A percentile compares a stretch with the other conserved stretches of the same genome.
Evolutionary conservation across 345 rosid species (phyloP).

Genomic region (Hirschfeldia incana): DNA sequence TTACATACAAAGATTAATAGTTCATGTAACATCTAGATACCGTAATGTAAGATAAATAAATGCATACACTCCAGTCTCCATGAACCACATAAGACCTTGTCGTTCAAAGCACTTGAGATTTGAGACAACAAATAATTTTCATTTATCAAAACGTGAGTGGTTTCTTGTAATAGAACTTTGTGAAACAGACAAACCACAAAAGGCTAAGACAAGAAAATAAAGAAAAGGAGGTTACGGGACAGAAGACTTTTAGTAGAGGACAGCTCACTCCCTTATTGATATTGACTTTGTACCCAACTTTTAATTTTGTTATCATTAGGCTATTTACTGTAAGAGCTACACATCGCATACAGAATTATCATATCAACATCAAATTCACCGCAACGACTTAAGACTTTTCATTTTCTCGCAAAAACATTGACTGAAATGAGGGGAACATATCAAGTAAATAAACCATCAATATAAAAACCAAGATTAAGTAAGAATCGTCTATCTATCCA

Average conservation of each 20-base stretch:
- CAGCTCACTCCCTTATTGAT: conserved; percentile 40
- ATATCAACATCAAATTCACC: conserved; percentile 23
- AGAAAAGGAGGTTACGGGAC: conserved; percentile 11
- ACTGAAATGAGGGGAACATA: not conserved
- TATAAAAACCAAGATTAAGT: not conserved
- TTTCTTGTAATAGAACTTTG: conserved; percentile 18
- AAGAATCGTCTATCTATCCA: not conserved
- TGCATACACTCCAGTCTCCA: not conserved
- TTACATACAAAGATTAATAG: not conserved
- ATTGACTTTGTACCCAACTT: conserved; percentile 37
- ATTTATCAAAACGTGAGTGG: conserved; percentile 14
- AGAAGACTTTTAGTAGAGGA: conserved; percentile 34
- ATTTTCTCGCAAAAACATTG: conserved; percentile 10
- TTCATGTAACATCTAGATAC: not conserved
- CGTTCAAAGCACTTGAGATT: not conserved
- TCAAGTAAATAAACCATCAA: not conserved
- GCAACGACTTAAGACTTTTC: conserved; percentile 12
- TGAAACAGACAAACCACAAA: conserved; percentile 36
- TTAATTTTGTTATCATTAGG: conserved; percentile 18
- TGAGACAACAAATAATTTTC: conserved; percentile 2
- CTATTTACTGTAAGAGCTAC: not conserved
- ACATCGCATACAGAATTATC: conserved; percentile 14
- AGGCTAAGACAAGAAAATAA: conserved; percentile 23
- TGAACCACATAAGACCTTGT: conserved; percentile 22
- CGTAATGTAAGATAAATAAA: not conserved